These are phyloP conservation scores for Saturnispora ahearnii DNA, from an alignment of 805 yeast species.

Conservation along the genomic window DNA sequence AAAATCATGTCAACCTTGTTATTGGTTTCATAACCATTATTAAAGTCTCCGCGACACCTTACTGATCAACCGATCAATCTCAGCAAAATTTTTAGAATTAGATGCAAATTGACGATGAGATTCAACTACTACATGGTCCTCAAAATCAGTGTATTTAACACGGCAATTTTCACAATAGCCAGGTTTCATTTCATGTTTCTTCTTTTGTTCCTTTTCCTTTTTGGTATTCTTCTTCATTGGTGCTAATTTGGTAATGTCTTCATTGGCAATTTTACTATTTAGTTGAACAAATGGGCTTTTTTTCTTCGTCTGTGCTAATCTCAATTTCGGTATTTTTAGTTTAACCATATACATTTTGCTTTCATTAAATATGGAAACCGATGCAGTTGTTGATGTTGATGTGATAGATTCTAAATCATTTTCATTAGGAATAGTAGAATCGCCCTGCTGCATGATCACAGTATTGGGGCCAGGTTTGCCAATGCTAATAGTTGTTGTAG, in stretches of 20 bases:
- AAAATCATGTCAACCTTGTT: not conserved
- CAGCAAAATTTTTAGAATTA: slow-evolving; percentile 59
- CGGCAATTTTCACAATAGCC: slow-evolving; percentile 96
- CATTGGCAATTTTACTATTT: slow-evolving; percentile 4
- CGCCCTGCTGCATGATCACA: slow-evolving; percentile 4
- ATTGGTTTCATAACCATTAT: not conserved
- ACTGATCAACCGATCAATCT: slow-evolving; percentile 64
- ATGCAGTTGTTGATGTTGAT: not conserved
- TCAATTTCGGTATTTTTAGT: not conserved
- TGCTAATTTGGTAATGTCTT: slow-evolving; percentile 1
- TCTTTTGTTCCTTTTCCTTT: slow-evolving; percentile 10
- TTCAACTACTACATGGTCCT: slow-evolving; percentile 59
- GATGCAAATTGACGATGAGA: slow-evolving; percentile 75
- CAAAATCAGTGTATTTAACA: slow-evolving; percentile 70
- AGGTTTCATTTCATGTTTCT: slow-evolving; percentile 29
- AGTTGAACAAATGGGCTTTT: not conserved
- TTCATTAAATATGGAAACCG: not conserved
- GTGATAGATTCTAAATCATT: not conserved
- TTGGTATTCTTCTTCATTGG: slow-evolving; percentile 1
- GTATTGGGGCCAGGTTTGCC: slow-evolving; percentile 1
- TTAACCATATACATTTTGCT: slow-evolving; percentile 1
- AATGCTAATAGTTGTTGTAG: not conserved
- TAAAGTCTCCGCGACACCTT: slow-evolving; percentile 27
- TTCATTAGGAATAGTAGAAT: slow-evolving; percentile 7
- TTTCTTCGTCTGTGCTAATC: not conserved